Evolutionary conservation across 208 protist genomes (phyloP).

Genomic region (Crithidia brevicula): DNA sequence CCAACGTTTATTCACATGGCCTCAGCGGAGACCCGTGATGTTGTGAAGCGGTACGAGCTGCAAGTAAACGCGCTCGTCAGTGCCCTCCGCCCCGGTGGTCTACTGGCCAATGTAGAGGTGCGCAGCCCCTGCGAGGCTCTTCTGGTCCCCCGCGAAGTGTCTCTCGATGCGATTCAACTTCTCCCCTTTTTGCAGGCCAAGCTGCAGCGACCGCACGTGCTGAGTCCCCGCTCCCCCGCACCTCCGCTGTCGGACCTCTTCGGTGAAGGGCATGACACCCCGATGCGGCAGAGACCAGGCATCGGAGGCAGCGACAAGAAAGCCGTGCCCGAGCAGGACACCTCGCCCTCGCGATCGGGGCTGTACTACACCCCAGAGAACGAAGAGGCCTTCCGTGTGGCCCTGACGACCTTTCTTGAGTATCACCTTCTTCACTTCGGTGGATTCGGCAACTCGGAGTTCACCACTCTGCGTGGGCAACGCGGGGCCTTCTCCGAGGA

Average conservation of each 20-base stretch:
- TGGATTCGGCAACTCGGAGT: slow-evolving; percentile 39
- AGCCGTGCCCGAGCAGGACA: no score
- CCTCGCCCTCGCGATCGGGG: background rate
- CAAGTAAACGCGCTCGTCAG: slow-evolving; percentile 50
- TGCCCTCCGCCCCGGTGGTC: slow-evolving; percentile 51
- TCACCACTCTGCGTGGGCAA: slow-evolving; percentile 63
- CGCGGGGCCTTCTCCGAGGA: slow-evolving; percentile 67
- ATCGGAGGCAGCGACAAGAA: no score
- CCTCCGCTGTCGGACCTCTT: slow-evolving; percentile 12
- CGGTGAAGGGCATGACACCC: slow-evolving; percentile 1
- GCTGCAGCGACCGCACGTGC: background rate
- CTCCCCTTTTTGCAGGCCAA: slow-evolving; percentile 30
- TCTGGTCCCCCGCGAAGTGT: slow-evolving; percentile 55
- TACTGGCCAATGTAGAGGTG: slow-evolving; percentile 35
- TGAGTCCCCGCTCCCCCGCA: background rate
- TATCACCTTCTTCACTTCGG: slow-evolving; percentile 77
- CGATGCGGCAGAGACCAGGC: no score
- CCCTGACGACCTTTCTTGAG: slow-evolving; percentile 49
- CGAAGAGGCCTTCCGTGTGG: slow-evolving; percentile 17
- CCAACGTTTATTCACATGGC: slow-evolving; percentile 21
- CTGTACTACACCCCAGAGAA: slow-evolving; percentile 23
- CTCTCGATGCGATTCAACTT: slow-evolving; percentile 35
- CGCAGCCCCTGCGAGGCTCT: slow-evolving; percentile 49
- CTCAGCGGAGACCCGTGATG: slow-evolving; percentile 26
- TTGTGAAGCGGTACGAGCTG: slow-evolving; percentile 39